These are phyloP conservation scores for Leishmania tropica DNA, from an alignment of 208 protist genomes.

Conservation along the genomic window DNA sequence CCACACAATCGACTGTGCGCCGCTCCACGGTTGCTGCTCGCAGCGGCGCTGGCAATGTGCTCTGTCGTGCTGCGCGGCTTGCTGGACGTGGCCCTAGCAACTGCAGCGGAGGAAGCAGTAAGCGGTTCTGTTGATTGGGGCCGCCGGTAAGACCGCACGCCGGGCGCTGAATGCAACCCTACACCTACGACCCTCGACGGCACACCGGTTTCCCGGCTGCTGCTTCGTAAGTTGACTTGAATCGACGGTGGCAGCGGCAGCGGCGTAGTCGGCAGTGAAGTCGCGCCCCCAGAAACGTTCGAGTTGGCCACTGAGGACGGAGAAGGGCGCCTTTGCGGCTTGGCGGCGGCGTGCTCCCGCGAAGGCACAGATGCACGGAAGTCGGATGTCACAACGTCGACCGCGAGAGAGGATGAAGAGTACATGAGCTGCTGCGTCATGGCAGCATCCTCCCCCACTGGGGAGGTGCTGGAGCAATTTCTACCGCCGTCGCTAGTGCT, in stretches of 20 bases:
- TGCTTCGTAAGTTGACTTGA: neutral
- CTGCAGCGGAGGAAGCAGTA: neutral
- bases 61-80: neutral
- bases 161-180: neutral
- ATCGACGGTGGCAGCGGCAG: neutral
- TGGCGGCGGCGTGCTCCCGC: neutral
- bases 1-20: too few species aligned
- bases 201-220: neutral
- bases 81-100: neutral
- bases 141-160: neutral
- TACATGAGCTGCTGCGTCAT: conserved; percentile 10
- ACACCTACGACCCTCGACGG: neutral
- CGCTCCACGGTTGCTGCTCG: neutral
- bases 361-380: neutral
- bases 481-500: neutral
- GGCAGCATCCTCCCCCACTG: neutral
- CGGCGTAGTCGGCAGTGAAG: neutral
- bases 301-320: neutral
- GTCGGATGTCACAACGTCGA: conserved; percentile 6
- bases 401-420: conserved; percentile 12
- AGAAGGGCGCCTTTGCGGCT: neutral
- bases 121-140: neutral
- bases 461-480: neutral
- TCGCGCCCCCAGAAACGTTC: neutral
- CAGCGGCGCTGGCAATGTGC: neutral